Base-by-base conservation (phyloP, 345 rosid species). In the Eucalyptus cloeziana region DNA sequence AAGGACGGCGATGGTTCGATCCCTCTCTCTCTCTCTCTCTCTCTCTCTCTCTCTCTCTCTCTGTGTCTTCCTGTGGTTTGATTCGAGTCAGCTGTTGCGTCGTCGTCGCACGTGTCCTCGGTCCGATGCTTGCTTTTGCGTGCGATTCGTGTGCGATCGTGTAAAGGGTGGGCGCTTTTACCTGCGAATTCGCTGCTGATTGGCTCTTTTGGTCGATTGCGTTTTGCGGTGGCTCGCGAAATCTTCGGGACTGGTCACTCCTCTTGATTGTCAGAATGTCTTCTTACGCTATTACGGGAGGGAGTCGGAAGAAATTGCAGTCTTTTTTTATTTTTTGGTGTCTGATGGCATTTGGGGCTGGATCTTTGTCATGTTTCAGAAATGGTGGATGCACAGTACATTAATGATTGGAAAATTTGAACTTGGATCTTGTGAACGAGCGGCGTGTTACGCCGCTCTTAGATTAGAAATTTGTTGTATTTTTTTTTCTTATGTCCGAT, bases 1-100 rank as follows among this genome's bases (percentile, higher is more conserved):
- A 91, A 93, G 91, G 94, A 93, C 56, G 94, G 94, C 89, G 94
- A 93, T 81, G 94, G 94, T 93, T 50, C 15, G 89, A 25, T 86
- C 51, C 17, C 87, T 49, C 31, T 52, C 14, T 49, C 40, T 5
- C 40, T 5, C 40, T 40, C 40, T 40, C 40, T n/a, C n/a, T n/a
- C 33, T 62, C 87, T 37, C 21, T 90, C 79, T 86, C 24, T 10
- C 31, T 1, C 16, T 27, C 16, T 60, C 15, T 60, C 3, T 56
- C 0, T 56, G 62, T 13, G 13, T 27, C 31, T 62, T 27, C 31
- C 14, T 76, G 47, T 19, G 4, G 85, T 76, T 40, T 40, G 47
- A 40, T 76, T 76, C 16, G 85, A 76, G 47, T 76, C 44, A 40
- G 85, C 85, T 76, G 85, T 47, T 7, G 13, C 47, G 47, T 10